Evolutionary conservation across 805 yeast genomes (phyloP).

Genomic region (Yamadazyma sp.): DNA sequence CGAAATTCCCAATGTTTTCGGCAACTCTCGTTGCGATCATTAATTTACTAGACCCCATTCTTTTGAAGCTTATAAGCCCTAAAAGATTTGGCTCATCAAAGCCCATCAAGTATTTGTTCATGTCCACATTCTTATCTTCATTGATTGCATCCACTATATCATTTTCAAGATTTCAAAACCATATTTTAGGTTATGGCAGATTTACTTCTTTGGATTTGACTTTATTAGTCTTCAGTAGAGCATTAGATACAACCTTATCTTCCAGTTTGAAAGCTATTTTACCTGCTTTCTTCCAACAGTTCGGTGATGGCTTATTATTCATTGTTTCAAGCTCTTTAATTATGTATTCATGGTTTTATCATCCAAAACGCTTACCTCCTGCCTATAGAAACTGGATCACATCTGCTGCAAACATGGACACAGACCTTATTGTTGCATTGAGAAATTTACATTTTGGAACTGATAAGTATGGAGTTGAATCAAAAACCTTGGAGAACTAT

Average conservation of each 20-base stretch:
- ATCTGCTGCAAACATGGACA: slow-evolving; percentile 46
- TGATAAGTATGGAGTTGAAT: slow-evolving; percentile 34
- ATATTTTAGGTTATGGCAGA: slow-evolving; percentile 26
- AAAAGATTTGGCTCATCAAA: not conserved
- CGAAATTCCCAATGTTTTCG: slow-evolving; percentile 34
- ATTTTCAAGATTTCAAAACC: slow-evolving; percentile 33
- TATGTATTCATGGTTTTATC: slow-evolving; percentile 38
- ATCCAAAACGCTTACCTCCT: slow-evolving; percentile 40
- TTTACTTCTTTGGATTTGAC: slow-evolving; percentile 35
- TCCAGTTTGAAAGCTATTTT: slow-evolving; percentile 21
- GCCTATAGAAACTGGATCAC: slow-evolving; percentile 48
- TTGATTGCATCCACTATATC: slow-evolving; percentile 24
- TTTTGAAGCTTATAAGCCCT: slow-evolving; percentile 10
- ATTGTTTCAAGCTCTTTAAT: slow-evolving; percentile 27
- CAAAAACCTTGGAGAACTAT: slow-evolving; percentile 27
- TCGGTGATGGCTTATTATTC: slow-evolving; percentile 28
- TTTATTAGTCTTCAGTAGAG: slow-evolving; percentile 32
- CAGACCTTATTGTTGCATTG: slow-evolving; percentile 31
- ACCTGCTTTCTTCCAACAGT: slow-evolving; percentile 16
- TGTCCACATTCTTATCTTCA: slow-evolving; percentile 26
- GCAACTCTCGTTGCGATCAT: slow-evolving; percentile 30
- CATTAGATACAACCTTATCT: slow-evolving; percentile 30
- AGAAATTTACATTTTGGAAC: slow-evolving; percentile 26
- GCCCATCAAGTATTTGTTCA: slow-evolving; percentile 11
- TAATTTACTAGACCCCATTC: slow-evolving; percentile 25